These are phyloP conservation scores for Cenchrus americanus DNA, from an alignment of 176 grass and related monocot species.

Conservation along the genomic window DNA sequence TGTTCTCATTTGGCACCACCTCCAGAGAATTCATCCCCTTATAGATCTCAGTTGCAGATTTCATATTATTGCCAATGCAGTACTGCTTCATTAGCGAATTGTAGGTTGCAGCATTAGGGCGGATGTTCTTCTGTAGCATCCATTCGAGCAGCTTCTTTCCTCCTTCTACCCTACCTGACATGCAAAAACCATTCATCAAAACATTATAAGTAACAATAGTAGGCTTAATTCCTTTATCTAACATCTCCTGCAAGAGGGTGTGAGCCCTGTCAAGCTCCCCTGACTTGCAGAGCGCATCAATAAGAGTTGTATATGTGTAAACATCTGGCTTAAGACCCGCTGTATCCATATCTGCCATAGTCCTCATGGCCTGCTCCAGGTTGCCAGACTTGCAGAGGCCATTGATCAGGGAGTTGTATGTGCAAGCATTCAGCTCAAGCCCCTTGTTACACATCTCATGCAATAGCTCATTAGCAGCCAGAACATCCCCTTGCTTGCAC, in stretches of 20 bases:
- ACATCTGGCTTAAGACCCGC: slow-evolving; percentile 65
- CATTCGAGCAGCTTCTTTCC: slow-evolving; percentile 80
- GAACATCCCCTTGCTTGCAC: slow-evolving; percentile 85
- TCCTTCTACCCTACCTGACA: slow-evolving; percentile 75
- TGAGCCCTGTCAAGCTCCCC: slow-evolving; percentile 77
- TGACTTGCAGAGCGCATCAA: slow-evolving; percentile 80
- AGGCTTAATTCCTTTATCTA: slow-evolving; percentile 90
- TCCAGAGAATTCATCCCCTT: slow-evolving; percentile 63
- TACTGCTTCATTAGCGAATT: slow-evolving; percentile 92
- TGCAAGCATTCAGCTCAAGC: slow-evolving; percentile 69
- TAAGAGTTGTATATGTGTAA: slow-evolving; percentile 94
- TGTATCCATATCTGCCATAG: slow-evolving; percentile 80
- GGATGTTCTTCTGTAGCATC: slow-evolving; percentile 80
- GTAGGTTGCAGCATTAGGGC: slow-evolving; percentile 68
- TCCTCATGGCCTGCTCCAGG: slow-evolving; percentile 78
- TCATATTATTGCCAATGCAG: slow-evolving; percentile 83
- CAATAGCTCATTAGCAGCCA: slow-evolving; percentile 83
- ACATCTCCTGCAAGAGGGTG: slow-evolving; percentile 74
- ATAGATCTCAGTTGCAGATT: slow-evolving; percentile 78
- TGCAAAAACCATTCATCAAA: slow-evolving; percentile 94
- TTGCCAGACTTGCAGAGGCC: slow-evolving; percentile 90
- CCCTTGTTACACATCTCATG: slow-evolving; percentile 85
- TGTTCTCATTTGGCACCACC: slow-evolving; percentile 71
- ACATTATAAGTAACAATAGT: slow-evolving; percentile 94
- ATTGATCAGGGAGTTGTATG: slow-evolving; percentile 95